Evolutionary conservation across 768 basidiomycete genomes (phyloP).

Genomic region (Rhodosporidiobolus sp.): DNA sequence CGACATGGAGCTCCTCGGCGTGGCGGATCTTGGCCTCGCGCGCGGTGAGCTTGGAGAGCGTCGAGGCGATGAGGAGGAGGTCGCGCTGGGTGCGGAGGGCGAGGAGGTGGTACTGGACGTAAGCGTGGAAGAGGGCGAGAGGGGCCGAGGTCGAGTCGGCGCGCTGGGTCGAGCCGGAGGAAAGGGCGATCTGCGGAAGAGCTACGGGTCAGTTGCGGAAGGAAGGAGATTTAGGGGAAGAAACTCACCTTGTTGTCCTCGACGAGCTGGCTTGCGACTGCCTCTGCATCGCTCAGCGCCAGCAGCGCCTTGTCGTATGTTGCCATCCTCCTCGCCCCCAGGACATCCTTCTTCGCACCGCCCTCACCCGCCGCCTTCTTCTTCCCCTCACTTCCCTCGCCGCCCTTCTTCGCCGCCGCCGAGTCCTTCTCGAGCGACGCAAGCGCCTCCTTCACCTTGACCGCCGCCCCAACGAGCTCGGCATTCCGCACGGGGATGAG

Average conservation of each 20-base stretch:
- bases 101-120: slow-evolving; percentile 80
- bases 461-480: slow-evolving; percentile 79
- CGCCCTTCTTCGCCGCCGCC: slow-evolving; percentile 32
- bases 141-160: slow-evolving; percentile 51
- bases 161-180: slow-evolving; percentile 43
- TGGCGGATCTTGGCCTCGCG: slow-evolving; percentile 33
- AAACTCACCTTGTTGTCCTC: slow-evolving; percentile 65
- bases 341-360: slow-evolving; percentile 49
- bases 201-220: neutral
- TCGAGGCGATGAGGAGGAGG: slow-evolving; percentile 65
- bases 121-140: slow-evolving; percentile 70
- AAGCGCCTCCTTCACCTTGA: slow-evolving; percentile 77
- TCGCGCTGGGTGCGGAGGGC: slow-evolving; percentile 85
- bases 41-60: slow-evolving; percentile 17
- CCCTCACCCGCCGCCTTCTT: slow-evolving; percentile 44
- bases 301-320: slow-evolving; percentile 81
- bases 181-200: slow-evolving; percentile 28
- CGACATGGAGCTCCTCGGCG: slow-evolving; percentile 33
- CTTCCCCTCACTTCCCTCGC: slow-evolving; percentile 30
- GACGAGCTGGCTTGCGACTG: slow-evolving; percentile 69
- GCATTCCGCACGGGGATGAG: slow-evolving; percentile 82
- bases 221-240: no score
- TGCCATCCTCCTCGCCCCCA: slow-evolving; percentile 64
- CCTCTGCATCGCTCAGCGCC: slow-evolving; percentile 84
- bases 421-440: slow-evolving; percentile 53